Evolutionary conservation across 2,329 filamentous ascomycete species (phyloP), one percentile per base, ranked within the genome.

Genomic region (Botrytis byssoidea): DNA sequence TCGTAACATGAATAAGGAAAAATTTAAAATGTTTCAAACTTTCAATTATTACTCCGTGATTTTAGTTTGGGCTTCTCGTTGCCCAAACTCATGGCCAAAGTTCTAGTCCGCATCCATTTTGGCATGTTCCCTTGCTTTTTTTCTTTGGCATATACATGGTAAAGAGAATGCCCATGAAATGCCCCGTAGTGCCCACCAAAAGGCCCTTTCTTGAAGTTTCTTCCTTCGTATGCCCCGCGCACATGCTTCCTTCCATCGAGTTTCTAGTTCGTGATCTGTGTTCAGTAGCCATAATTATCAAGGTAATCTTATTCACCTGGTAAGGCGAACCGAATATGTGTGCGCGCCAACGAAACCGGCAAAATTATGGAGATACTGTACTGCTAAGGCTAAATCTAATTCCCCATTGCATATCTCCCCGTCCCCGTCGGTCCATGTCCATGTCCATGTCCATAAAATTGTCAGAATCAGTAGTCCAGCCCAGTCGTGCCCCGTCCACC

Each of bases 251-350:
- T 68, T 68, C 65, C 32, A 55, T 40, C 16, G 48, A 40, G 25
- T 40, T 68, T 55, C 65, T 68, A 40, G 46, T 68, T 68, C 46
- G 35, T 68, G 65, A 68, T 68, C 46, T 68, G 46, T 67, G 48
- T 22, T n/a, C 10, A 22, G 29, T 48, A 66, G 63, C 42, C 42
- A 44, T 44, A 65, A 32, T 48, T 25, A 32, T 48, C 29, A 51
- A n/a, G 29, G 35, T 10, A 67, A 37, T 66, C 63, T 48, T 55
- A 40, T 40, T 29, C 46, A 68, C 48, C 35, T 68, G 46, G 65
- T 68, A 68, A 68, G 65, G 65, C 65, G 65, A 68, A 68, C 65
- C 65, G 65, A 68, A 68, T 5, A 42, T 57, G 48, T 51, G 35
- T 51, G 64, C 59, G 59, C 46, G 42, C 25, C 48, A 57, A 57